phyloP scores from a whole-genome alignment of 441 rosid genomes.

The Corymbia calophylla region DNA sequence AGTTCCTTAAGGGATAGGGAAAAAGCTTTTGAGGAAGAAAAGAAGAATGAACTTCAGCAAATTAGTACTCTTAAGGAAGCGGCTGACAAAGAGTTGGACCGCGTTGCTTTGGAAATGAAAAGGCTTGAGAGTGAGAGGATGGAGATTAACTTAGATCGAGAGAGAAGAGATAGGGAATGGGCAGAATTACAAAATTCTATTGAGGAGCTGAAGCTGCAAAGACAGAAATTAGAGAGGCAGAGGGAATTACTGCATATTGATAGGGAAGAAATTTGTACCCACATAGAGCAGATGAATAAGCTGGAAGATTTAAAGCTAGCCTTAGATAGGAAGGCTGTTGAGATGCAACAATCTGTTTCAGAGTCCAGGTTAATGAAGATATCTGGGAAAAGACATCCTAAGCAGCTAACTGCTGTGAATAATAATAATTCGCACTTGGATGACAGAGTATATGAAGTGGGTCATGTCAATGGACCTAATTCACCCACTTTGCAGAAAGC shows the following conservation, averaged over 20 bases:
- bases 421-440: slow-evolving; percentile 25
- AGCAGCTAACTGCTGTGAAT: slow-evolving; percentile 23
- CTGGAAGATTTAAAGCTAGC: slow-evolving; percentile 76
- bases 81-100: slow-evolving; percentile 60
- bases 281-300: slow-evolving; percentile 60
- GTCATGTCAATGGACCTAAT: slow-evolving; percentile 27
- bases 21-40: slow-evolving; percentile 74
- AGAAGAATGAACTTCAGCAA: slow-evolving; percentile 55
- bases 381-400: slow-evolving; percentile 33
- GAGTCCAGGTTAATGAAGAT: slow-evolving; percentile 53
- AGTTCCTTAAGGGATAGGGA: slow-evolving; percentile 54
- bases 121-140: slow-evolving; percentile 73
- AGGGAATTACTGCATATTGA: slow-evolving; percentile 74
- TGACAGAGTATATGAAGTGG: slow-evolving; percentile 16
- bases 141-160: slow-evolving; percentile 75
- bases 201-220: slow-evolving; percentile 76
- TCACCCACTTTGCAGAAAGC: slow-evolving; percentile 25
- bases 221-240: slow-evolving; percentile 71
- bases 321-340: slow-evolving; percentile 59
- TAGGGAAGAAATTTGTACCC: slow-evolving; percentile 58
- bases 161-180: slow-evolving; percentile 78
- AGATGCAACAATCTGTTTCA: slow-evolving; percentile 55
- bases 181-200: slow-evolving; percentile 58
- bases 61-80: slow-evolving; percentile 58
- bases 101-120: slow-evolving; percentile 52